phyloP scores from a whole-genome alignment of 768 basidiomycete genomes.

The Agaricus sinodeliciosus region DNA sequence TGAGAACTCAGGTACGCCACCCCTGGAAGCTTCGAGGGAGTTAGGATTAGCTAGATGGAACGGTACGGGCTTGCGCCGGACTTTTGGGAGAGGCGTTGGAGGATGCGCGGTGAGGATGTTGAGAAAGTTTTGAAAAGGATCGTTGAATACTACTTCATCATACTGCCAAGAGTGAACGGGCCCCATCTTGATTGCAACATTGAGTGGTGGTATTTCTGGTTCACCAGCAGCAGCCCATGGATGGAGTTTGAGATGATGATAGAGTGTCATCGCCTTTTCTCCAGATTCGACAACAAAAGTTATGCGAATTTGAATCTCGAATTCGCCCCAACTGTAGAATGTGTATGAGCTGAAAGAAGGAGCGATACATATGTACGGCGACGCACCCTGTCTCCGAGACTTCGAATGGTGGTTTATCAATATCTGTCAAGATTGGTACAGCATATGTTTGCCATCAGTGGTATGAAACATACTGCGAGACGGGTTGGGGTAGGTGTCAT shows the following conservation, averaged over 20 bases:
- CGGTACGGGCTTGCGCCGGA: constrained; percentile 55
- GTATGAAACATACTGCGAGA: constrained; percentile 62
- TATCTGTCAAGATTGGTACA: constrained; percentile 37
- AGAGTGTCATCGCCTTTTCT: constrained; percentile 83
- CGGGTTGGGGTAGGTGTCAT: constrained; percentile 93
- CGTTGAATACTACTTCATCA: constrained; percentile 95
- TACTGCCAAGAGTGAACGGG: constrained; percentile 98
- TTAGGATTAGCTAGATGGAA: constrained; percentile 62
- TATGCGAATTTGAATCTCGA: constrained; percentile 90
- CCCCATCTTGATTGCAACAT: constrained; percentile 57
- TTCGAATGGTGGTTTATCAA: constrained; percentile 92
- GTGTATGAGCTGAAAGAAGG: neutral
- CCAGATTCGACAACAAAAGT: constrained; percentile 84
- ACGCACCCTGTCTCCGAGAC: constrained; percentile 90
- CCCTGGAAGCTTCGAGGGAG: constrained; percentile 60
- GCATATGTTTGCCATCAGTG: neutral
- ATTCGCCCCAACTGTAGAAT: constrained; percentile 90
- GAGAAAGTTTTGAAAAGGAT: constrained; percentile 86
- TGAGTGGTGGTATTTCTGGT: constrained; percentile 61
- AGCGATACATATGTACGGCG: neutral
- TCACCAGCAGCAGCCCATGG: constrained; percentile 70
- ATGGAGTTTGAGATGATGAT: constrained; percentile 94
- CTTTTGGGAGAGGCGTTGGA: constrained; percentile 73
- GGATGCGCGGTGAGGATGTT: constrained; percentile 74
- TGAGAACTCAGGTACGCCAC: constrained; percentile 79